Evolutionary conservation across 352 stramenopile species (phyloP).

Genomic region (Phytophthora ramorum): DNA sequence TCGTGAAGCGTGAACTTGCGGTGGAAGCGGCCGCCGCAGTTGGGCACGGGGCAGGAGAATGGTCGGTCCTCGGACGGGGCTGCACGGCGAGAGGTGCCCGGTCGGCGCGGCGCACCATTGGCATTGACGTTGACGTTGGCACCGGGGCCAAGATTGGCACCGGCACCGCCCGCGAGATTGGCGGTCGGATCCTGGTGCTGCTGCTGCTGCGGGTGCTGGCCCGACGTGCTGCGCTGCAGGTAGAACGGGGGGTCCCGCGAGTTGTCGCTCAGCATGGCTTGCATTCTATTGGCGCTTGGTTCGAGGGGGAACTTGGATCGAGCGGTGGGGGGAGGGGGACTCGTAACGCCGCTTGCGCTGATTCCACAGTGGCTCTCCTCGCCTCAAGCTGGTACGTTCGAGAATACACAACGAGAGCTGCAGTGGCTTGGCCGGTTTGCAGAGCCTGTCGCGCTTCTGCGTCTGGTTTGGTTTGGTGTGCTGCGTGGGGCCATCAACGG

Average conservation of each 20-base stretch:
- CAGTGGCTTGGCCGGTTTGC: conserved; percentile 23
- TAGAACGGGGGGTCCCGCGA: conserved; percentile 45
- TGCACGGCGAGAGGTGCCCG: conserved; percentile 33
- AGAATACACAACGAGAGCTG: conserved; percentile 34
- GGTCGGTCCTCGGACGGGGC: conserved; percentile 42
- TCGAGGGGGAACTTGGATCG: neutral
- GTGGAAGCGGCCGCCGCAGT: conserved; percentile 68
- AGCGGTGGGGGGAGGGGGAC: conserved; percentile 5
- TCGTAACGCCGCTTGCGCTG: conserved; percentile 26
- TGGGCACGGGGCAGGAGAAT: conserved; percentile 43
- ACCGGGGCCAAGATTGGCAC: conserved; percentile 36
- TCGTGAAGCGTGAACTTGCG: conserved; percentile 82
- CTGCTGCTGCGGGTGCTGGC: conserved; percentile 16
- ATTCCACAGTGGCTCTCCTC: conserved; percentile 43
- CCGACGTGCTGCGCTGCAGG: conserved; percentile 35
- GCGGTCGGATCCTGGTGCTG: conserved; percentile 26
- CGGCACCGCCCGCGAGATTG: conserved; percentile 37
- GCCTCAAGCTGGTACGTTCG: conserved; percentile 39
- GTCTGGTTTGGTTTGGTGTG: conserved; percentile 27
- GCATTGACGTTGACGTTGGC: conserved; percentile 31
- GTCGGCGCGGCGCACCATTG: conserved; percentile 7
- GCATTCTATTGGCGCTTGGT: conserved; percentile 32
- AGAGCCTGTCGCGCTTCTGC: conserved; percentile 22
- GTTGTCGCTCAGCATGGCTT: conserved; percentile 45
- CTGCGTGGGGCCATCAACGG: conserved; percentile 34